Conservation (phyloP, 2,329 filamentous ascomycete species). For the Stenocarpella maydis region DNA sequence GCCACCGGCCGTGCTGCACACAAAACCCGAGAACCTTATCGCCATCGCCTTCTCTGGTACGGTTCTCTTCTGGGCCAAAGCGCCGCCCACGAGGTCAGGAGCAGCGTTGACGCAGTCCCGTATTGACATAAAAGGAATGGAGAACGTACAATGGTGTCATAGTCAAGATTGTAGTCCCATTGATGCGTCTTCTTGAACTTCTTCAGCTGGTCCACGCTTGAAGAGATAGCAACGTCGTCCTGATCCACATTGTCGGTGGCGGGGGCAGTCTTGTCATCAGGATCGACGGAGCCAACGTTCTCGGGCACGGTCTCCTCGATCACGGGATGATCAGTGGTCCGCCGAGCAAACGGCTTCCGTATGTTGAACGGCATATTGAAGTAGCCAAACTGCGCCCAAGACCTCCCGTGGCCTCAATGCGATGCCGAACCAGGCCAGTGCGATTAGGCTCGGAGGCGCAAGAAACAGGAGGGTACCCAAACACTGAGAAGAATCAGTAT, state of each 20-base stretch:
- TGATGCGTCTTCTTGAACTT: slow-evolving; percentile 34
- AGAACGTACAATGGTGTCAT: slow-evolving; percentile 30
- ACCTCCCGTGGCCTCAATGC: slow-evolving; percentile 2
- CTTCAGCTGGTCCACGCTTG: slow-evolving; percentile 31
- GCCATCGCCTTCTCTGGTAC: not conserved
- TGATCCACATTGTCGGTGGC: not conserved
- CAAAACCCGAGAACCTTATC: not conserved
- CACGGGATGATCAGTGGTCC: slow-evolving; percentile 30
- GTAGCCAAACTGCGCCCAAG: not conserved
- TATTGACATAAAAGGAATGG: not conserved
- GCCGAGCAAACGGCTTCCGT: slow-evolving; percentile 27
- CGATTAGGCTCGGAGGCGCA: not conserved
- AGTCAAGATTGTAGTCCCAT: slow-evolving; percentile 33
- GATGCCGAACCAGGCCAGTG: not conserved
- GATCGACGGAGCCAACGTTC: not conserved
- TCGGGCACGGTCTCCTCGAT: slow-evolving; percentile 7
- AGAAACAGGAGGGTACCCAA: not conserved
- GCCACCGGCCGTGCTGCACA: no score
- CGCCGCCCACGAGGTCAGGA: not conserved
- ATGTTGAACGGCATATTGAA: slow-evolving; percentile 29
- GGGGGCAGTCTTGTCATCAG: slow-evolving; percentile 25
- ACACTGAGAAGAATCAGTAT: not conserved
- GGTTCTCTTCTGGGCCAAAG: not conserved
- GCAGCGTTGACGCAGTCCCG: not conserved
- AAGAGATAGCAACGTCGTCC: slow-evolving; percentile 15